phyloP scores from a whole-genome alignment of 805 yeast species.

The Metschnikowia continentalis region DNA sequence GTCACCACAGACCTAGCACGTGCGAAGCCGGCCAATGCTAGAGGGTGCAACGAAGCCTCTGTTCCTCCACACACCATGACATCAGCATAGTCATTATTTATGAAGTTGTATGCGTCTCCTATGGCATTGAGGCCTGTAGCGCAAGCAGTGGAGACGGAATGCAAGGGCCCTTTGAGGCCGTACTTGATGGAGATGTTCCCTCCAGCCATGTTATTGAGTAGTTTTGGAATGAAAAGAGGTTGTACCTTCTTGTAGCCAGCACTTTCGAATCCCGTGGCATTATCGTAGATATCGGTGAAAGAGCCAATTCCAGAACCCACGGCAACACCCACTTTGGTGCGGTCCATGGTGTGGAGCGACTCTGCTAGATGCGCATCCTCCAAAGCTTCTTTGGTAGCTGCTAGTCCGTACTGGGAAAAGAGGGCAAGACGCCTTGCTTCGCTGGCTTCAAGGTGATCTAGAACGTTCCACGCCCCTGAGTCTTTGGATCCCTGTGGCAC shows the following conservation, averaged over 20 bases:
- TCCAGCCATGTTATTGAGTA: conserved; percentile 89
- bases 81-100: conserved; percentile 73
- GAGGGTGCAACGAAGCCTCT: conserved; percentile 81
- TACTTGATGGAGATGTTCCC: conserved; percentile 82
- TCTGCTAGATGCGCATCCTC: conserved; percentile 47
- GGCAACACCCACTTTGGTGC: conserved; percentile 59
- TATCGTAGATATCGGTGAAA: conserved; percentile 65
- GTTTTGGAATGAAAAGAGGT: conserved; percentile 81
- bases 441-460: conserved; percentile 43
- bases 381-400: conserved; percentile 75
- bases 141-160: conserved; percentile 90
- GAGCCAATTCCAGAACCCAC: conserved; percentile 94
- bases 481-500: conserved; percentile 51
- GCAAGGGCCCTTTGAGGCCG: conserved; percentile 80
- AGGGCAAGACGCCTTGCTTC: conserved; percentile 62
- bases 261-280: conserved; percentile 46
- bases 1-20: conserved; percentile 79
- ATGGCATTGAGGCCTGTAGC: conserved; percentile 93
- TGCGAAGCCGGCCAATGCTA: conserved; percentile 86
- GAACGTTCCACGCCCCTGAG: conserved; percentile 50
- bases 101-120: conserved; percentile 87
- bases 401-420: conserved; percentile 75
- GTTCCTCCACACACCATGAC: conserved; percentile 94
- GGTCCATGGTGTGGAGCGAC: conserved; percentile 39
- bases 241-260: conserved; percentile 63